Evolutionary conservation across 768 basidiomycete species (phyloP), one percentile per base, ranked within the genome.

Genomic region (Mycena latifolia): DNA sequence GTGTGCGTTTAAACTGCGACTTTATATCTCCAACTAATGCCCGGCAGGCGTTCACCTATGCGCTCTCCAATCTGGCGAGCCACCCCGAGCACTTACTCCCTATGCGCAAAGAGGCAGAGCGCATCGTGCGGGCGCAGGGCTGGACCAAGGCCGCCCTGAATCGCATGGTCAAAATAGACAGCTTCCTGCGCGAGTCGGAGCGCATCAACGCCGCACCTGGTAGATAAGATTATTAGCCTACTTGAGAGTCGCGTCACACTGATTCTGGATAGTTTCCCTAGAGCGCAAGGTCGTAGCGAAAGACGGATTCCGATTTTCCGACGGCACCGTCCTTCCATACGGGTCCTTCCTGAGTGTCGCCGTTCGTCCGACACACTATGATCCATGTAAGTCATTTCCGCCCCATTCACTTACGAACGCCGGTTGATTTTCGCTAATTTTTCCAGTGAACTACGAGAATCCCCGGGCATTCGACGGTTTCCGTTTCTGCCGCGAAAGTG

Each of bases 51-150:
- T 73, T 82, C 33, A 77, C 78, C 0, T 80, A 82, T 35, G 78
- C 77, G 2, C 65, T 85, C 4, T 79, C 78, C 62, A 67, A 80
- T 53, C 76, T 86, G 0, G 79, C 80, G 0, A 55, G 54, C 55
- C 70, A 63, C 59, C 77, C 71, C 41, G 68, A 76, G 41, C 81
- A 81, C 63, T 52, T 81, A 1, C 57, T 79, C 39, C 76, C 79
- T 5, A 71, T 86, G 47, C 72, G 82, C 25, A 77, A 80, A 31
- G 85, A 86, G 67, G 55, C 85, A 3, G 87, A 88, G 66, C 86
- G 86, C 65, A 85, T 88, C 70, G 54, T 88, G 22, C 82, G 80
- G 54, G 86, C 86, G 28, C 63, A 80, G 4, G 79, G 80, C 31
- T 85, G 83, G 82, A 77, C 77, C 3, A 86, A 85, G 69, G 71